A percentile compares a stretch with the other conserved stretches of the same genome.
Conservation (phyloP, 2,329 filamentous ascomycete genomes). For the Talaromyces sp. region DNA sequence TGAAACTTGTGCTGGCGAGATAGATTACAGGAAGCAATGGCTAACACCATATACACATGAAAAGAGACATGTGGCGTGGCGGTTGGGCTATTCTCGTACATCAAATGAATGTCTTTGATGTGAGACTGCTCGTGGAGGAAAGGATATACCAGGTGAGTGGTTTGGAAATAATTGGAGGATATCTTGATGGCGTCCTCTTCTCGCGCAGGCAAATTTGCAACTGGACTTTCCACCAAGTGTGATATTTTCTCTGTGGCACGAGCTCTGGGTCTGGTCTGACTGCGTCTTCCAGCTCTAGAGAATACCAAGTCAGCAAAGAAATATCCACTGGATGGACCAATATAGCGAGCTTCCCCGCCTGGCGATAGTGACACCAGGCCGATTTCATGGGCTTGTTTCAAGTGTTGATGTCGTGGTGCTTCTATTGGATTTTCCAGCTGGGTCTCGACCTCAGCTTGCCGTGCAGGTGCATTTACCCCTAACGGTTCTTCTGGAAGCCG, state of each 20-base stretch:
- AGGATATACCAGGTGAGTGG: constrained; percentile 47
- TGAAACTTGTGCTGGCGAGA: constrained; percentile 41
- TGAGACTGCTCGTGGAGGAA: constrained; percentile 47
- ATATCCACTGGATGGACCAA: constrained; percentile 54
- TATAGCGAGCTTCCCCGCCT: constrained; percentile 47
- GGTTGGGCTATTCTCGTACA: constrained; percentile 29
- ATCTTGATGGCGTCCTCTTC: constrained; percentile 40
- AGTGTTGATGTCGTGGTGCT: constrained; percentile 11
- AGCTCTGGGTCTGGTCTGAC: neutral
- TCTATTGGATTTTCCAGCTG: neutral
- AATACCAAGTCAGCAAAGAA: constrained; percentile 50
- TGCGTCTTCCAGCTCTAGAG: constrained; percentile 26
- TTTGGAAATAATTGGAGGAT: constrained; percentile 46
- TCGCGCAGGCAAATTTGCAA: constrained; percentile 21
- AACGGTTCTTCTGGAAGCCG: neutral
- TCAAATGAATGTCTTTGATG: constrained; percentile 27
- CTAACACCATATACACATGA: constrained; percentile 52
- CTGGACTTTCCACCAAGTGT: neutral
- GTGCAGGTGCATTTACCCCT: neutral
- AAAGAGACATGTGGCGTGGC: constrained; percentile 34
- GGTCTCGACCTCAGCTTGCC: neutral
- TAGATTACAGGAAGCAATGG: constrained; percentile 45
- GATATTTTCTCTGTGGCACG: neutral
- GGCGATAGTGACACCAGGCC: constrained; percentile 49
- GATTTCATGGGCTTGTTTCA: constrained; percentile 46